A percentile compares a stretch with the other conserved stretches of the same genome.
phyloP scores from a whole-genome alignment of 805 yeast genomes.

The Nakazawaea ernobii region DNA sequence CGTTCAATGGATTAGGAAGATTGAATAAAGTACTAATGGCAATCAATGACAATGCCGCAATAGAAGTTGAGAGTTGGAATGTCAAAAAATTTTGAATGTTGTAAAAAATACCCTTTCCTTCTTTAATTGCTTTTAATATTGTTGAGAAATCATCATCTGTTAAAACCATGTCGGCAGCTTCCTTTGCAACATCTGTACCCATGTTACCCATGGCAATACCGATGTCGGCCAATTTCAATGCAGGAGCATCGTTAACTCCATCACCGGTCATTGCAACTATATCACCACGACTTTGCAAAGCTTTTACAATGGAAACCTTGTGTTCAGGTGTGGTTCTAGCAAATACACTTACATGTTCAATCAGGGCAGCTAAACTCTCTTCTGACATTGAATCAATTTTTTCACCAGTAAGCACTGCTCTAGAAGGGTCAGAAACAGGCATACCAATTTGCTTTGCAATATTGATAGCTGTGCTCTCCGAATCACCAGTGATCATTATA shows the following conservation, averaged over 20 bases:
- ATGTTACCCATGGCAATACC: slow-evolving; percentile 91
- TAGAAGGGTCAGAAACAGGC: slow-evolving; percentile 58
- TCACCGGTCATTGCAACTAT: slow-evolving; percentile 99
- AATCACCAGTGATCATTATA: slow-evolving; percentile 97
- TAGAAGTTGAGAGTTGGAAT: slow-evolving; percentile 92
- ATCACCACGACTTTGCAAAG: slow-evolving; percentile 85
- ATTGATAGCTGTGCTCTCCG: slow-evolving; percentile 78
- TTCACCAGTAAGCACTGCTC: slow-evolving; percentile 80
- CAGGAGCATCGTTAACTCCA: slow-evolving; percentile 99
- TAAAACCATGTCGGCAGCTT: slow-evolving; percentile 95
- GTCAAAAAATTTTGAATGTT: slow-evolving; percentile 93
- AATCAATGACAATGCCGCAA: slow-evolving; percentile 87
- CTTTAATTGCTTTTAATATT: slow-evolving; percentile 87
- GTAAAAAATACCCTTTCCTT: slow-evolving; percentile 95
- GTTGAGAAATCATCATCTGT: slow-evolving; percentile 97
- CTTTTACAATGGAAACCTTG: slow-evolving; percentile 83
- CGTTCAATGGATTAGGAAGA: slow-evolving; percentile 90
- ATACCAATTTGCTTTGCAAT: slow-evolving; percentile 89
- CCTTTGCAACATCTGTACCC: slow-evolving; percentile 98
- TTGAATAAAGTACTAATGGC: slow-evolving; percentile 84
- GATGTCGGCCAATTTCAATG: slow-evolving; percentile 89
- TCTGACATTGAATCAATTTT: slow-evolving; percentile 70
- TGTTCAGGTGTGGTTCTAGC: slow-evolving; percentile 96
- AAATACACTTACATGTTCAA: slow-evolving; percentile 79
- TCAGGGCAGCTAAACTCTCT: slow-evolving; percentile 66